phyloP scores from a whole-genome alignment of 1,139 yeast species.

The Hyphopichia fennica region DNA sequence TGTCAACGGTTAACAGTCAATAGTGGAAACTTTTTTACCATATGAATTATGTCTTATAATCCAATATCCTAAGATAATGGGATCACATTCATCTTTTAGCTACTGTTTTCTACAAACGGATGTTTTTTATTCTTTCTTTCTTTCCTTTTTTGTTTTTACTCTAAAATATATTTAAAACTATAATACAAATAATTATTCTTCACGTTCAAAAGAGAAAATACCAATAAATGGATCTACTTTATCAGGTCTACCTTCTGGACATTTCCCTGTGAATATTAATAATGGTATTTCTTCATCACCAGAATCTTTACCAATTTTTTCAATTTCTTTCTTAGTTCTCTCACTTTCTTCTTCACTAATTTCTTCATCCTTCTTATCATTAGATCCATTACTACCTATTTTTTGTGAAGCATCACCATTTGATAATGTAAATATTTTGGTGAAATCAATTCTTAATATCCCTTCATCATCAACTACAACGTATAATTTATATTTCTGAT shows the following conservation, averaged over 20 bases:
- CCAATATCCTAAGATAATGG: no score
- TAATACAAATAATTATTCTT: conserved; percentile 16
- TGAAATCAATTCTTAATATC: conserved; percentile 52
- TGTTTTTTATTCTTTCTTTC: no score
- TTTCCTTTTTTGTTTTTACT: no score
- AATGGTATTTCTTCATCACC: conserved; percentile 45
- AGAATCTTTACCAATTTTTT: conserved; percentile 9
- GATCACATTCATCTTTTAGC: no score
- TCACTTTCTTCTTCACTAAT: neutral
- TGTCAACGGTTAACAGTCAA: no score
- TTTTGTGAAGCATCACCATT: conserved; percentile 8
- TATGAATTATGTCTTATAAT: no score
- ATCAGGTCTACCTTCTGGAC: conserved; percentile 58
- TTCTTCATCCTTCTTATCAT: neutral
- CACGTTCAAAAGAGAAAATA: conserved; percentile 52
- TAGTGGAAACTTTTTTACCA: no score
- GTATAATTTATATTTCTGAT: conserved; percentile 51
- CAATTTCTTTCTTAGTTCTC: conserved; percentile 7
- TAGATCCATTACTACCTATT: conserved; percentile 5
- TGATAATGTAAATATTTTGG: conserved; percentile 40
- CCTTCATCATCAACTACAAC: conserved; percentile 54
- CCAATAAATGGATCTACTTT: conserved; percentile 57
- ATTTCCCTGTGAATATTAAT: conserved; percentile 49
- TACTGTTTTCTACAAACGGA: no score
- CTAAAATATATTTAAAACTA: no score